Conservation (phyloP, 176 grass and related monocot genomes). For the Phyllostachys edulis region DNA sequence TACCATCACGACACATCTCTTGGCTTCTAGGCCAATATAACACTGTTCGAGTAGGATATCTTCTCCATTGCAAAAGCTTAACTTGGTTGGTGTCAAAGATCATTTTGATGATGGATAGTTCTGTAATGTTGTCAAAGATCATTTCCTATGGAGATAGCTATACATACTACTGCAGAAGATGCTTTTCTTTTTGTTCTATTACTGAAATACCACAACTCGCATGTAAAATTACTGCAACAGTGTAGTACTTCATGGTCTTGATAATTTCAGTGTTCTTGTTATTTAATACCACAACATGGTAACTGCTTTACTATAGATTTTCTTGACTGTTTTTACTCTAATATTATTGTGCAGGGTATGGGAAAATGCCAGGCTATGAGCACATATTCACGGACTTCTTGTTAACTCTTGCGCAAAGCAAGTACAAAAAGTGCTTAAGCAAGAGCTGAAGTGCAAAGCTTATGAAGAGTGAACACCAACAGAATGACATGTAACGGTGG, state of each 20-base stretch:
- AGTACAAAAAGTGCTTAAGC: conserved; percentile 55
- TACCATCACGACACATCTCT: neutral
- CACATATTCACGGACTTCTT: conserved; percentile 82
- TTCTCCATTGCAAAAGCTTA: conserved; percentile 13
- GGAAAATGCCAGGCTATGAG: conserved; percentile 87
- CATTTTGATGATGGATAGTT: no score
- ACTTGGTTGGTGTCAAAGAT: neutral
- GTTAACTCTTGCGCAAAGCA: conserved; percentile 54
- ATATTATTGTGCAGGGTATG: conserved; percentile 54
- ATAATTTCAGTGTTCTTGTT: neutral
- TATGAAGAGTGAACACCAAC: neutral
- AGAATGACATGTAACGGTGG: neutral
- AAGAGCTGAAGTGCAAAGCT: neutral
- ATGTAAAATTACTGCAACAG: neutral
- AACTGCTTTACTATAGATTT: neutral
- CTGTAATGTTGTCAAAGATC: no score
- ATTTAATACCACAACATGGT: neutral
- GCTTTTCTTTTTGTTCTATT: neutral
- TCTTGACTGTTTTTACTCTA: neutral
- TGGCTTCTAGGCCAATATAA: conserved; percentile 15
- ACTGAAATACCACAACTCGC: neutral
- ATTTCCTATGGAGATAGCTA: no score
- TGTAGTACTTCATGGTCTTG: neutral
- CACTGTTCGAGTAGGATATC: conserved; percentile 11
- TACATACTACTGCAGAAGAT: neutral